These are phyloP conservation scores for Zea mays DNA, from an alignment of 176 grass and related monocot genomes.

Conservation along the genomic window DNA sequence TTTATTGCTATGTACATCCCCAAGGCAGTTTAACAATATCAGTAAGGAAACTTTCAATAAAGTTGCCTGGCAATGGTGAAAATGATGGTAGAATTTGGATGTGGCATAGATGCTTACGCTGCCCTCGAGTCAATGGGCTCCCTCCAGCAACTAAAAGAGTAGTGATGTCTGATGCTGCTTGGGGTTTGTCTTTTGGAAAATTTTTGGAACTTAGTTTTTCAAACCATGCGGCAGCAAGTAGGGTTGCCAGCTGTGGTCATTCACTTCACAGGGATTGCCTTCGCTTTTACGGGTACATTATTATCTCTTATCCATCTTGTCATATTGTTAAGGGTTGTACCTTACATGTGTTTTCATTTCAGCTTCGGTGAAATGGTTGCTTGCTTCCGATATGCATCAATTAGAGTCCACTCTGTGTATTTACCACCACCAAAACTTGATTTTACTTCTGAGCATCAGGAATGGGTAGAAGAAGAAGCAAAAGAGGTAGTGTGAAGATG, in stretches of 20 bases:
- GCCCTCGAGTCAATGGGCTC: constrained; percentile 65
- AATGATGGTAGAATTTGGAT: constrained; percentile 95
- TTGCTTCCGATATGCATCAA: constrained; percentile 88
- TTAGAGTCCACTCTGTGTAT: constrained; percentile 89
- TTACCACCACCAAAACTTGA: constrained; percentile 90
- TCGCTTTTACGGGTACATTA: constrained; percentile 90
- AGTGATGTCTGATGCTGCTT: constrained; percentile 99
- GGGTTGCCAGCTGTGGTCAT: constrained; percentile 98
- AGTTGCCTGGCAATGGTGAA: constrained; percentile 72
- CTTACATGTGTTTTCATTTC: constrained; percentile 47
- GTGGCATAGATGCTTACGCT: constrained; percentile 96
- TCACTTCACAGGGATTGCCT: constrained; percentile 98
- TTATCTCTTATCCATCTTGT: constrained; percentile 38
- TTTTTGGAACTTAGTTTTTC: constrained; percentile 99
- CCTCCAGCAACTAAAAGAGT: constrained; percentile 93
- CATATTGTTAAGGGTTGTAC: constrained; percentile 9
- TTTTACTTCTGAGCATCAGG: constrained; percentile 90
- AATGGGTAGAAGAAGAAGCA: constrained; percentile 96
- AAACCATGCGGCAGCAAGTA: constrained; percentile 96
- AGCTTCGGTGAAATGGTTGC: constrained; percentile 91
- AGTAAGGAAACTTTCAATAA: constrained; percentile 65
- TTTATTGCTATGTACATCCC: constrained; percentile 94
- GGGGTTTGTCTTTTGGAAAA: constrained; percentile 97
- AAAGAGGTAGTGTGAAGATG: constrained; percentile 54
- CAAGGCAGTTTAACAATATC: constrained; percentile 97